phyloP scores from a whole-genome alignment of 495 filamentous ascomycete species.

The Penicillium cinerascens region DNA sequence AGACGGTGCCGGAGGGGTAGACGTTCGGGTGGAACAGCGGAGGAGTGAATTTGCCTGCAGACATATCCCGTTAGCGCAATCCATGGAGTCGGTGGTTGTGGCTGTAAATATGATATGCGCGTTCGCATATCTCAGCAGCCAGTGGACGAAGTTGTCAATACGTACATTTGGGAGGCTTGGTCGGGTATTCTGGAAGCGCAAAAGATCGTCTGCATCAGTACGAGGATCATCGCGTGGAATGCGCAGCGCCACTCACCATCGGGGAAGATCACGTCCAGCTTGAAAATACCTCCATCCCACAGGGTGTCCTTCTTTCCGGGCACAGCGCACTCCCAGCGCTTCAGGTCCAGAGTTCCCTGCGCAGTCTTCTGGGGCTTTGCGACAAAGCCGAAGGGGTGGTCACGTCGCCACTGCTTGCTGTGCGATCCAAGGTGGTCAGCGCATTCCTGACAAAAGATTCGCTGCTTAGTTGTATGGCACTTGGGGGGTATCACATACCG shows the following conservation, averaged over 20 bases:
- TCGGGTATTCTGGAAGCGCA: conserved; percentile 78
- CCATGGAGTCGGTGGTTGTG: neutral
- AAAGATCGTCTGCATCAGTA: conserved; percentile 11
- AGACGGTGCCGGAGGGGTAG: conserved; percentile 97
- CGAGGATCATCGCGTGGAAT: conserved; percentile 10
- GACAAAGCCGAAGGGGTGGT: conserved; percentile 97
- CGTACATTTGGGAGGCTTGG: conserved; percentile 97
- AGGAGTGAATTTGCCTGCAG: conserved; percentile 88
- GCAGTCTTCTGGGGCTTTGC: conserved; percentile 78
- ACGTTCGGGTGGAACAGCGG: conserved; percentile 99
- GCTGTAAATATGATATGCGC: neutral
- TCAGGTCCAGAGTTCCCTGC: conserved; percentile 82
- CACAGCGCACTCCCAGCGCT: conserved; percentile 94
- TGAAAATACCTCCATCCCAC: conserved; percentile 96
- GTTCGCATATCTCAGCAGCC: neutral
- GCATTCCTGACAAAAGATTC: neutral
- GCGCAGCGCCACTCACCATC: conserved; percentile 65
- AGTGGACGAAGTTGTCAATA: conserved; percentile 6
- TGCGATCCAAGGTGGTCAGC: conserved; percentile 12
- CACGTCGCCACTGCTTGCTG: conserved; percentile 94
- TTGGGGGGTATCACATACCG: conserved; percentile 52
- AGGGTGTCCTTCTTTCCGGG: conserved; percentile 93
- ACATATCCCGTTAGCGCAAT: conserved; percentile 1
- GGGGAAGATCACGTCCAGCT: conserved; percentile 86
- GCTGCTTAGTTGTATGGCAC: neutral